These are phyloP conservation scores for Berberis vulgaris DNA, from an alignment of 164 flowering plant genomes.

Conservation along the genomic window DNA sequence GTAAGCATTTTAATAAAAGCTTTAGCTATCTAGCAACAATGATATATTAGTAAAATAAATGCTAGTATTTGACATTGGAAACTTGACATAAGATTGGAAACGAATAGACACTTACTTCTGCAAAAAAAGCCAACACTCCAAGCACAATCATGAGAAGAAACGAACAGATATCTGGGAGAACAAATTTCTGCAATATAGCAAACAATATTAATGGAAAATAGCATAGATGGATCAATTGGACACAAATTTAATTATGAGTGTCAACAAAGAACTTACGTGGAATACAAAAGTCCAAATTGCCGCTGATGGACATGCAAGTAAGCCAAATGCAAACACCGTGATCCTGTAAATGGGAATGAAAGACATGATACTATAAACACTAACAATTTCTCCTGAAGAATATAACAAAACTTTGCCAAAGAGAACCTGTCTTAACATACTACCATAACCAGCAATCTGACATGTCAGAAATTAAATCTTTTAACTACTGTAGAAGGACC, in stretches of 20 bases:
- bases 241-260: neutral
- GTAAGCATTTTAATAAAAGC: neutral
- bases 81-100: neutral
- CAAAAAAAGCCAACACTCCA: slow-evolving; percentile 49
- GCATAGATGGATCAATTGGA: neutral
- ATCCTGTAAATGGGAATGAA: slow-evolving; percentile 31
- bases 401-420: neutral
- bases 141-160: slow-evolving; percentile 40
- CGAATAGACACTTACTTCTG: slow-evolving; percentile 39
- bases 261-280: slow-evolving; percentile 26
- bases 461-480: too few relatives aligned
- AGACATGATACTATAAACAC: neutral
- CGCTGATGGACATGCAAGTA: slow-evolving; percentile 47
- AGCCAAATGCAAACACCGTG: slow-evolving; percentile 49
- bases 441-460: too few relatives aligned
- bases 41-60: neutral
- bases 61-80: neutral
- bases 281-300: slow-evolving; percentile 42
- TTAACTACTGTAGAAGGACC: too few relatives aligned
- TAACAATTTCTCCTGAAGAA: neutral
- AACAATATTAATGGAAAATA: neutral
- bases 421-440: neutral
- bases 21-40: neutral
- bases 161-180: slow-evolving; percentile 43
- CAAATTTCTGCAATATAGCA: slow-evolving; percentile 42